These are phyloP conservation scores for Alternaria sp. DNA, from an alignment of 2,329 filamentous ascomycete species.

Conservation along the genomic window DNA sequence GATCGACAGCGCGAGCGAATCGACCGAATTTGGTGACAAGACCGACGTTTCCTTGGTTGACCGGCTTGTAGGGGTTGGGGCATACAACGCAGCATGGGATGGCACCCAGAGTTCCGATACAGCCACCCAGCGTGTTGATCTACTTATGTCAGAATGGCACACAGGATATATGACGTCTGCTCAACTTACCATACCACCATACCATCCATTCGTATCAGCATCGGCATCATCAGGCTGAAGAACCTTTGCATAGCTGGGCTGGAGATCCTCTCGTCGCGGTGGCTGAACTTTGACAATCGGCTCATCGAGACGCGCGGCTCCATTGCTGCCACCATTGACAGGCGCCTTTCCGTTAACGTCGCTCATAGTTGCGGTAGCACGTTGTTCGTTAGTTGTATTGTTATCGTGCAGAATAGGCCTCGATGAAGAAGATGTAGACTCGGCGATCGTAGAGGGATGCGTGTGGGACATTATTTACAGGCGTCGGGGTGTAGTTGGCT, in stretches of 20 bases:
- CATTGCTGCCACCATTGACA: conserved; percentile 19
- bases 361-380: conserved; percentile 36
- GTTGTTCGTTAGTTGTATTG: conserved; percentile 19
- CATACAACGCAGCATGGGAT: conserved; percentile 91
- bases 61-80: conserved; percentile 95
- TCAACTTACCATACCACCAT: conserved; percentile 71
- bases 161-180: neutral
- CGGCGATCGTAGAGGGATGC: conserved; percentile 22
- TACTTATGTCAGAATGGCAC: conserved; percentile 11
- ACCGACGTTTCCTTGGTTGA: conserved; percentile 92
- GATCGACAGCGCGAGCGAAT: conserved; percentile 95
- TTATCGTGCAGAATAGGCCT: conserved; percentile 32
- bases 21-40: conserved; percentile 94
- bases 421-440: conserved; percentile 38
- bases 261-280: conserved; percentile 82
- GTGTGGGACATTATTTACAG: conserved; percentile 21
- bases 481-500: conserved; percentile 19
- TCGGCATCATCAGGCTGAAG: conserved; percentile 72
- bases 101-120: conserved; percentile 82
- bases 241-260: conserved; percentile 78
- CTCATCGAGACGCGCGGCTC: too few relatives aligned
- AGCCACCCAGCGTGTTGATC: conserved; percentile 77
- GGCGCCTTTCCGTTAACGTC: conserved; percentile 52
- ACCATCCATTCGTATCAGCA: conserved; percentile 82
- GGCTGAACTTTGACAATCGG: conserved; percentile 72